Evolutionary conservation across 768 basidiomycete genomes (phyloP).

Genomic region (Tylopilus balloui): DNA sequence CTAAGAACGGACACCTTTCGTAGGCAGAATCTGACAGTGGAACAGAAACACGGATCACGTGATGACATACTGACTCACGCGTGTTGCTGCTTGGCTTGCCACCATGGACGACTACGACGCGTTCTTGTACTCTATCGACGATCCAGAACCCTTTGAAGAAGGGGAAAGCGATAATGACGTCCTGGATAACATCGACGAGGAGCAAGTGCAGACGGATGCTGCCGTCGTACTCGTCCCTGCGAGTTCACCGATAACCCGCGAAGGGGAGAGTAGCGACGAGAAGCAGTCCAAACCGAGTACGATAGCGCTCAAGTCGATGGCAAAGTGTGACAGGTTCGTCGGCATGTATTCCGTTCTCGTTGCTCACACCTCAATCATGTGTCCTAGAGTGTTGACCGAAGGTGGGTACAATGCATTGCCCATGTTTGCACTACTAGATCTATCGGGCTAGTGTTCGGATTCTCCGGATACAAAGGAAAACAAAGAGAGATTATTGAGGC

Average conservation of each 20-base stretch:
- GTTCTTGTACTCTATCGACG: slow-evolving; percentile 21
- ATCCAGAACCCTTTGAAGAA: slow-evolving; percentile 4
- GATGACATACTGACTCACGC: slow-evolving; percentile 1
- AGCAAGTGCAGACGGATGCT: slow-evolving; percentile 5
- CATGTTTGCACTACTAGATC: neutral
- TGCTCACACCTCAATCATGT: neutral
- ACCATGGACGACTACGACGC: slow-evolving; percentile 26
- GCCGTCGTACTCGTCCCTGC: slow-evolving; percentile 17
- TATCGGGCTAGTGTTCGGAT: slow-evolving; percentile 57
- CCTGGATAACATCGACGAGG: slow-evolving; percentile 22
- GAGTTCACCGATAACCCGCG: slow-evolving; percentile 6
- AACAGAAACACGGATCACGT: neutral
- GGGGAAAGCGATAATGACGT: slow-evolving; percentile 20
- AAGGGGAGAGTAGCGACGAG: neutral
- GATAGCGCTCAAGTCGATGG: neutral
- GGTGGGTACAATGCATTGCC: slow-evolving; percentile 12
- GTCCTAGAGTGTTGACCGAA: slow-evolving; percentile 23
- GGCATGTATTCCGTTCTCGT: neutral
- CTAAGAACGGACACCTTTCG: too few species aligned
- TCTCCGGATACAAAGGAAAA: slow-evolving; percentile 66
- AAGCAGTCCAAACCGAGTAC: neutral
- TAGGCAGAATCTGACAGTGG: too few species aligned
- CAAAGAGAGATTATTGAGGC: slow-evolving; percentile 74
- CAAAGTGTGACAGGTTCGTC: slow-evolving; percentile 16
- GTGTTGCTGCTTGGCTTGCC: neutral